Percentiles rank a stretch among this genome's conserved stretches.
Evolutionary conservation across 116 monocot genomes (phyloP).

Genomic region (Phalaenopsis hybrid): DNA sequence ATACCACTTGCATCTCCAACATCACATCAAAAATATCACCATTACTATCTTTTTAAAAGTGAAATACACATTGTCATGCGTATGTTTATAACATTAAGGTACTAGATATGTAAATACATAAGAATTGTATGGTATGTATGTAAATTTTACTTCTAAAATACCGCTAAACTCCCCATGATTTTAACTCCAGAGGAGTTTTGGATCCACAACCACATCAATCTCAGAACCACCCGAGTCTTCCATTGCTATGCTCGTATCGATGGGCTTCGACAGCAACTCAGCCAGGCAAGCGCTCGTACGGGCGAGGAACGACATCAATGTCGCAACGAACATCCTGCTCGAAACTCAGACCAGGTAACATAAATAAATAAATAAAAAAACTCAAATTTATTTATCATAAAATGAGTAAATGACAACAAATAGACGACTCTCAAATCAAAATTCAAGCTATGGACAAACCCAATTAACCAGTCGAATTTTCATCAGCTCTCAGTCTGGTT

Average conservation of each 20-base stretch:
- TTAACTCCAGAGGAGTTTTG: conserved; percentile 24
- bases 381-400: not conserved
- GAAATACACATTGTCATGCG: too few relatives aligned
- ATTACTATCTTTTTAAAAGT: too few relatives aligned
- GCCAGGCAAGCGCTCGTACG: conserved; percentile 74
- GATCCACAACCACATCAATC: conserved; percentile 10
- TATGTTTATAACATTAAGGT: too few relatives aligned
- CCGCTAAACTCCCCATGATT: not conserved
- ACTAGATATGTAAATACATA: too few relatives aligned
- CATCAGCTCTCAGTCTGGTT: too few relatives aligned
- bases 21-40: too few relatives aligned
- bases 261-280: conserved; percentile 83
- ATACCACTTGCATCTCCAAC: too few relatives aligned
- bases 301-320: conserved; percentile 75
- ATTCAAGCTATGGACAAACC: too few relatives aligned
- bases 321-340: conserved; percentile 82
- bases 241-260: conserved; percentile 63
- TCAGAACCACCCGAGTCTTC: conserved; percentile 61
- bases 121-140: too few relatives aligned
- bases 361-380: not conserved
- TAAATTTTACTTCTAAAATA: too few relatives aligned
- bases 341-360: conserved; percentile 24
- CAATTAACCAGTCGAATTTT: too few relatives aligned
- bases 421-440: too few relatives aligned
- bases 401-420: not conserved